Evolutionary conservation across 2,329 filamentous ascomycete genomes (phyloP), one percentile per base, ranked within the genome.

Genomic region (Acephala macrosclerotiorum): DNA sequence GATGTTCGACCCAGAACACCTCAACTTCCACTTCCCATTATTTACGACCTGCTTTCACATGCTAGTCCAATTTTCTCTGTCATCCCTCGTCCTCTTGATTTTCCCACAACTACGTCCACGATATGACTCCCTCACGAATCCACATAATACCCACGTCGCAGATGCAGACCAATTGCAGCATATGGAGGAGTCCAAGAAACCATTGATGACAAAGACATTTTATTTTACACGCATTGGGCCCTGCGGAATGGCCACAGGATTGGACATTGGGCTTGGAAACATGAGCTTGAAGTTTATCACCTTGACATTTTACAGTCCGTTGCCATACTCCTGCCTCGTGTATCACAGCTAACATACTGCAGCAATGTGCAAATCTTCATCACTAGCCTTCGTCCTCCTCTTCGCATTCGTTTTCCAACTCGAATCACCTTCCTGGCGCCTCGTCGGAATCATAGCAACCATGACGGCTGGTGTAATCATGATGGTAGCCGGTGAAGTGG

Each of bases 321-420:
- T n/a, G 26, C 26, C 22, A 42, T 40, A 29, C 45, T 14, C 1
- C 25, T 11, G 16, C 29, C 53, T 4, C 18, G 38, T 20, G 29
- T 53, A 22, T 36, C 25, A 14, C 16, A 16, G 22, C 70, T 73
- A 66, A 74, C 53, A 42, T 7, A 16, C 14, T 25, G 22, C 68
- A 91, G 89, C 96, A 66, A 98, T 99, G 96, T 98, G 96, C 81
- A 99, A 99, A 85, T 98, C 95, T 6, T 97, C 94, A 11, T 93
- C 95, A 18, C 87, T 99, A 25, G 94, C 93, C 53, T 99, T 98
- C 76, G 96, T 99, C 62, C 89, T 99, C 25, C 79, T 97, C 58
- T 99, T 99, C 77, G 96, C 96, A 68, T 97, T 99, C 76, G 78
- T 97, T 57, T 98, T 99, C 82, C 89, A 92, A 61, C 89, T 99